phyloP scores from a whole-genome alignment of 169 alveolate genomes.

The Plasmodium gallinaceum region DNA sequence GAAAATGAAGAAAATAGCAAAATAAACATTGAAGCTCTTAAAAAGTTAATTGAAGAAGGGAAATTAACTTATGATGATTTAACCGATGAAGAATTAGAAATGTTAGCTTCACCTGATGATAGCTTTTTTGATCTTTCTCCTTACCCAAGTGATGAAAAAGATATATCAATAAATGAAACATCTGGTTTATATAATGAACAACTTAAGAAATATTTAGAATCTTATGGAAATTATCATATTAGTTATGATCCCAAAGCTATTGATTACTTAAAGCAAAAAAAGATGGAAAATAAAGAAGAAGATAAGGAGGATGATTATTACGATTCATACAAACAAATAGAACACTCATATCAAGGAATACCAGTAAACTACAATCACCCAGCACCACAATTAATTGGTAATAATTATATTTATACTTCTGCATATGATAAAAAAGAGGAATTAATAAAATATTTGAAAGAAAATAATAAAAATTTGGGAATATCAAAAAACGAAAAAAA shows the following conservation, averaged over 20 bases:
- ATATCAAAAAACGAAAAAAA: constrained; percentile 20
- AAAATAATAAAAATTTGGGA: constrained; percentile 8
- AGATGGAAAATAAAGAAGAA: constrained; percentile 66
- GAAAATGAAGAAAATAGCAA: constrained; percentile 29
- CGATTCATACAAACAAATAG: constrained; percentile 71
- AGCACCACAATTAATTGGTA: constrained; percentile 67
- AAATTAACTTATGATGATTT: constrained; percentile 41
- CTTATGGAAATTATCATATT: constrained; percentile 61
- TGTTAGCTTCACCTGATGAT: constrained; percentile 41
- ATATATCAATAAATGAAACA: constrained; percentile 35
- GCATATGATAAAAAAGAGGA: constrained; percentile 59
- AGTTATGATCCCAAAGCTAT: constrained; percentile 64
- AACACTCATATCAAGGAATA: constrained; percentile 50
- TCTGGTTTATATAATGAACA: constrained; percentile 60
- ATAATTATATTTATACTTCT: constrained; percentile 59
- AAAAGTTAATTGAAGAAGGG: constrained; percentile 34
- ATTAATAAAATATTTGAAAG: constrained; percentile 36
- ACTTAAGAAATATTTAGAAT: constrained; percentile 18
- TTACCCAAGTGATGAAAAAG: constrained; percentile 60
- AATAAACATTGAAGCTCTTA: constrained; percentile 27
- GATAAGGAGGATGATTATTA: constrained; percentile 36
- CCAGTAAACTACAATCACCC: constrained; percentile 56
- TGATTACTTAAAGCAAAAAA: constrained; percentile 57
- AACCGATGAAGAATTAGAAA: constrained; percentile 50
- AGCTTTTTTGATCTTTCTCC: constrained; percentile 60